Percentiles rank a stretch among this genome's conserved stretches.
phyloP scores from a whole-genome alignment of 345 rosid species.

The Dimocarpus longan region DNA sequence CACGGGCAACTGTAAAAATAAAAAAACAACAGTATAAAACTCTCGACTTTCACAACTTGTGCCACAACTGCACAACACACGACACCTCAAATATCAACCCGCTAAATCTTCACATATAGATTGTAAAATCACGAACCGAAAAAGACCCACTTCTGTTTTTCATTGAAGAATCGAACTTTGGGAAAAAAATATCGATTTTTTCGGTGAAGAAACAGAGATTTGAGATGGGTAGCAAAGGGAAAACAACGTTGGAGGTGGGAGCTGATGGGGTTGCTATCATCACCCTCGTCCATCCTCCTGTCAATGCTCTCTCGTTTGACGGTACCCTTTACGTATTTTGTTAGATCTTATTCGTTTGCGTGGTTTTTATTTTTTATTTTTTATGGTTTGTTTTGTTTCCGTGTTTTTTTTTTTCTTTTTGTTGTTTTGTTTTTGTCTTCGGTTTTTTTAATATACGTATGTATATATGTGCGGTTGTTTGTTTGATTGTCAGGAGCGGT shows the following conservation, averaged over 20 bases:
- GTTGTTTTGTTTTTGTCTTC: not conserved
- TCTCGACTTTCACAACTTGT: not conserved
- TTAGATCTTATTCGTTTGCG: not conserved
- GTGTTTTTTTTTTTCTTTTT: no score
- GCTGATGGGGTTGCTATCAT: conserved; percentile 88
- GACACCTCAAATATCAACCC: conserved; percentile 21
- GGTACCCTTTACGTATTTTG: conserved; percentile 39
- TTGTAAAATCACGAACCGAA: not conserved
- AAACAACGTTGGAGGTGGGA: conserved; percentile 75
- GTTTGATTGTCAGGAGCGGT: not conserved
- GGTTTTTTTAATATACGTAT: no score
- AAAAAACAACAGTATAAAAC: not conserved
- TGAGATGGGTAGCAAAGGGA: conserved; percentile 55
- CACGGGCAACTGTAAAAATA: not conserved
- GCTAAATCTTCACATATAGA: not conserved
- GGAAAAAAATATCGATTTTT: not conserved
- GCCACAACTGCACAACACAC: conserved; percentile 2
- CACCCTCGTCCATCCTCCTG: conserved; percentile 86
- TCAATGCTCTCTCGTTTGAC: conserved; percentile 83
- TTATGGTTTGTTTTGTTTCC: no score
- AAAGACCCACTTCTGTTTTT: not conserved
- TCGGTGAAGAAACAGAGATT: not conserved
- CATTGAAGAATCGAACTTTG: no score
- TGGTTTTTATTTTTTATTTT: not conserved
- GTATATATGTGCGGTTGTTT: not conserved